phyloP scores from a whole-genome alignment of 495 filamentous ascomycete genomes.

The Penicillium longicatenatum region DNA sequence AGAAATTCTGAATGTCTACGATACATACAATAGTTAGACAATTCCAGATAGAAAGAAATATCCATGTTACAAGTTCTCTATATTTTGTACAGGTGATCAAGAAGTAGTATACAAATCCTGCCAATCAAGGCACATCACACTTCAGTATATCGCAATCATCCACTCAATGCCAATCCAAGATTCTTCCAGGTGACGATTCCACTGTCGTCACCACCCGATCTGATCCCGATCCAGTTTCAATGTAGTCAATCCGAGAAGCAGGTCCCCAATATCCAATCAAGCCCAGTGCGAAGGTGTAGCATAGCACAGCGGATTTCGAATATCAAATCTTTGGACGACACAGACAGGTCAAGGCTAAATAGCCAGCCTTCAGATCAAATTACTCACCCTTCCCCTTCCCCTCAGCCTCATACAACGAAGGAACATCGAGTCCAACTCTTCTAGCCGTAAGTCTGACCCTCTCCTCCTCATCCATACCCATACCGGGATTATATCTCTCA shows the following conservation, averaged over 20 bases:
- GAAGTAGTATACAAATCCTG: conserved; percentile 11
- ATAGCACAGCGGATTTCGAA: too few species aligned
- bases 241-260: too few species aligned
- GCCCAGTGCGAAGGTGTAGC: too few species aligned
- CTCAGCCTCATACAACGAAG: conserved; percentile 39
- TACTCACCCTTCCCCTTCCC: conserved; percentile 6
- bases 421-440: conserved; percentile 87
- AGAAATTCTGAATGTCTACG: neutral
- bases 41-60: neutral
- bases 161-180: neutral
- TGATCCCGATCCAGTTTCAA: too few species aligned
- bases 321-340: too few species aligned
- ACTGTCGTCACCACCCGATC: too few species aligned
- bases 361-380: too few species aligned
- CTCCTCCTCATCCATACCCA: conserved; percentile 83
- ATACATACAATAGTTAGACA: neutral
- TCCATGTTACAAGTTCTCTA: conserved; percentile 3
- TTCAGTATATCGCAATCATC: neutral
- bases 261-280: neutral
- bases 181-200: neutral
- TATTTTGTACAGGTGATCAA: conserved; percentile 9
- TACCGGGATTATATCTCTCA: conserved; percentile 91
- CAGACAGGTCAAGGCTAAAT: too few species aligned
- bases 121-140: neutral
- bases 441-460: conserved; percentile 78